Percentiles rank a stretch among this genome's conserved stretches.
These are phyloP conservation scores for Candida incommunis DNA, from an alignment of 805 yeast genomes.

Conservation along the genomic window DNA sequence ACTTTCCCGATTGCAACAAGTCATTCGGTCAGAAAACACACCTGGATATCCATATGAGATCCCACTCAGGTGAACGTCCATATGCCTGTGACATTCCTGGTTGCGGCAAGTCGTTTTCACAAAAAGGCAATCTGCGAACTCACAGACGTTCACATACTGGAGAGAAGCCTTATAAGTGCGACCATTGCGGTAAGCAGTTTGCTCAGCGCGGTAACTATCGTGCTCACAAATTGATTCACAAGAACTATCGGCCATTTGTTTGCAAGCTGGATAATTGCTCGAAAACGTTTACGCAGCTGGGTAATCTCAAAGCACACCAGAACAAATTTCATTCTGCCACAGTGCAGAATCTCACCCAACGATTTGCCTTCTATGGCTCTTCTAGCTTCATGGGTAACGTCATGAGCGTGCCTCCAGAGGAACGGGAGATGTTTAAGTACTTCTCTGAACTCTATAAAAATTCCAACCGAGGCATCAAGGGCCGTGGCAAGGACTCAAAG, in stretches of 20 bases:
- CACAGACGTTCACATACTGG: conserved; percentile 83
- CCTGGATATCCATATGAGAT: conserved; percentile 74
- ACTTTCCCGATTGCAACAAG: conserved; percentile 45
- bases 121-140: conserved; percentile 79
- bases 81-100: conserved; percentile 48
- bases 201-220: conserved; percentile 87
- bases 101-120: conserved; percentile 75
- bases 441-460: conserved; percentile 75
- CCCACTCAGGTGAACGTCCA: conserved; percentile 80
- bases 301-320: conserved; percentile 88
- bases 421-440: conserved; percentile 57
- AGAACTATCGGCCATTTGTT: conserved; percentile 58
- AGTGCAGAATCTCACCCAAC: conserved; percentile 47
- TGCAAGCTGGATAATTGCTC: conserved; percentile 74
- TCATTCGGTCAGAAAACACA: conserved; percentile 83
- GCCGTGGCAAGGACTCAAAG: conserved; percentile 54
- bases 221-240: conserved; percentile 76
- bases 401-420: conserved; percentile 39
- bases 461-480: conserved; percentile 81
- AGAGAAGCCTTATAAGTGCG: conserved; percentile 79
- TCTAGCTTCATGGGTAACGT: conserved; percentile 10
- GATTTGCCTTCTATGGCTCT: conserved; percentile 19
- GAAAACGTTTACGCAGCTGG: conserved; percentile 80
- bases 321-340: conserved; percentile 74
- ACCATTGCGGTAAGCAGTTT: conserved; percentile 58